These are phyloP conservation scores for Kentomonas sorsogonicus DNA, from an alignment of 208 protist species.

Conservation along the genomic window DNA sequence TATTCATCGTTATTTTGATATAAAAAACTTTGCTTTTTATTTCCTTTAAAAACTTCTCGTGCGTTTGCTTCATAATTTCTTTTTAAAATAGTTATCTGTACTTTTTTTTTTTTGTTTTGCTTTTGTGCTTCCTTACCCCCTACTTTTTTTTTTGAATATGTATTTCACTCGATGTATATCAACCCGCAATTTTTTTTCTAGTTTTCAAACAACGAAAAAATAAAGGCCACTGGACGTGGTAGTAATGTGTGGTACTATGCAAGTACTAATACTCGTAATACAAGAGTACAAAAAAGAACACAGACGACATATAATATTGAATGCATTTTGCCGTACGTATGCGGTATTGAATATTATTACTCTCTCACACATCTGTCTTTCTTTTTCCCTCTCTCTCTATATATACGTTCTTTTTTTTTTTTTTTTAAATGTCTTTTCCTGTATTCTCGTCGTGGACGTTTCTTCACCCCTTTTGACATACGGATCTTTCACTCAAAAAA, in stretches of 20 bases:
- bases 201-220: neutral
- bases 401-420: slow-evolving; percentile 6
- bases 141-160: neutral
- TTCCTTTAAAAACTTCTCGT: neutral
- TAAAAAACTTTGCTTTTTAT: neutral
- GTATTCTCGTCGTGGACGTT: neutral
- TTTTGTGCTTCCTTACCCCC: slow-evolving; percentile 1
- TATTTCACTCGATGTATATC: neutral
- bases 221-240: neutral
- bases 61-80: neutral
- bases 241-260: neutral
- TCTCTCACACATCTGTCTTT: slow-evolving; percentile 10
- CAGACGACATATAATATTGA: neutral
- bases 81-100: slow-evolving; percentile 9
- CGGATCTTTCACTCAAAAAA: neutral
- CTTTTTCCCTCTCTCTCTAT: neutral
- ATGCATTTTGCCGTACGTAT: slow-evolving; percentile 10
- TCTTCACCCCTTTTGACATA: neutral
- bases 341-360: neutral
- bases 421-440: slow-evolving; percentile 3
- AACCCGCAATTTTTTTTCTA: neutral
- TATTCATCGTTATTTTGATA: neutral
- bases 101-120: slow-evolving; percentile 14
- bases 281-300: slow-evolving; percentile 5
- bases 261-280: neutral